Evolutionary conservation across 345 rosid genomes (phyloP).

Genomic region (Populus tremula): DNA sequence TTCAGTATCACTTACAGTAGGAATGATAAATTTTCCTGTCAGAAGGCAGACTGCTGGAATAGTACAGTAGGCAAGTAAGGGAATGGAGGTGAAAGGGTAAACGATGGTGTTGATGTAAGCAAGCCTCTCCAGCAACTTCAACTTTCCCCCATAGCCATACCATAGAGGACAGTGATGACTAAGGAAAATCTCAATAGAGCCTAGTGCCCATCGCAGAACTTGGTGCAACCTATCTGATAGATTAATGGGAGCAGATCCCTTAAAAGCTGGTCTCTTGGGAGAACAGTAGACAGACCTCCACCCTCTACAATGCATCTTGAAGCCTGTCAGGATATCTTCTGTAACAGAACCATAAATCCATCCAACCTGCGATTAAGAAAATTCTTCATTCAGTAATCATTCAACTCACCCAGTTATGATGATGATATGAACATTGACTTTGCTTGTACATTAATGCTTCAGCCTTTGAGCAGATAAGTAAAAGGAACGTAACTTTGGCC

Average conservation of each 20-base stretch:
- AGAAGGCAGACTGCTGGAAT: conserved; percentile 94
- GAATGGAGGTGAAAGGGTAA: conserved; percentile 94
- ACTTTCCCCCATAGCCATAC: conserved; percentile 93
- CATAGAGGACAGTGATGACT: conserved; percentile 92
- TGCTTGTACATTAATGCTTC: too few species aligned
- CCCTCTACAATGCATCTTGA: conserved; percentile 97
- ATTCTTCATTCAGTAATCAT: background rate
- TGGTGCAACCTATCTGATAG: conserved; percentile 88
- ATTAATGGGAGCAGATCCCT: conserved; percentile 96
- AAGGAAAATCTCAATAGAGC: conserved; percentile 91
- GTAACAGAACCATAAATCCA: conserved; percentile 96
- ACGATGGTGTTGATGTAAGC: conserved; percentile 92
- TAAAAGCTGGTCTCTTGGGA: conserved; percentile 84
- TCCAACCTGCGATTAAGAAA: conserved; percentile 57
- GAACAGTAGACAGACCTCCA: conserved; percentile 88
- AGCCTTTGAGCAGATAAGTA: too few species aligned
- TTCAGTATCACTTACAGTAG: conserved; percentile 53
- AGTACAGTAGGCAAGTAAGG: conserved; percentile 87
- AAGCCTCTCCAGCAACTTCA: conserved; percentile 84
- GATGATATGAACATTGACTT: background rate
- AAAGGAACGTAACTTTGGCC: too few species aligned
- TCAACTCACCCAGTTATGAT: background rate
- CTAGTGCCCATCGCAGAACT: conserved; percentile 95
- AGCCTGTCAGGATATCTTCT: conserved; percentile 86
- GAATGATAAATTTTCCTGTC: conserved; percentile 90